Conservation (phyloP, 192 early-diverging fungal genomes). For the Dimargaris cristalligena region DNA sequence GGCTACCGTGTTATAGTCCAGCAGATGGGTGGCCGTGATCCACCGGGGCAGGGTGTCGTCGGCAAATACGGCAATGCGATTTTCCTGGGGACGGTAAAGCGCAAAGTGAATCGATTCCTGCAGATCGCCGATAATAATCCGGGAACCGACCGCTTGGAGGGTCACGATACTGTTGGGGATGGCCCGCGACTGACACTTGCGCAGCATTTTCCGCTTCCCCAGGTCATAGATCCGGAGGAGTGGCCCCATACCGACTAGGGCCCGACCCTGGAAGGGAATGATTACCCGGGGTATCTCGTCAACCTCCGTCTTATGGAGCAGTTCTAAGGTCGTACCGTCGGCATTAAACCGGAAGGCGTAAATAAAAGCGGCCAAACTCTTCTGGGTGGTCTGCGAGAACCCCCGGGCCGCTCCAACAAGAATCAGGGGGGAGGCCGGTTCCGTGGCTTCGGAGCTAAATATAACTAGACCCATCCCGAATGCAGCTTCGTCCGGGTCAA, state of each 20-base stretch:
- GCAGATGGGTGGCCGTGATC: conserved; percentile 58
- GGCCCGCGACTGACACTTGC: conserved; percentile 75
- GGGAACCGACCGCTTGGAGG: conserved; percentile 60
- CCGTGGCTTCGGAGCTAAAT: conserved; percentile 35
- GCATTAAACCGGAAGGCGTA: conserved; percentile 52
- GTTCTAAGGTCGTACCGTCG: conserved; percentile 46
- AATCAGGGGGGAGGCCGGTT: conserved; percentile 38
- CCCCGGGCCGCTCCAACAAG: conserved; percentile 72
- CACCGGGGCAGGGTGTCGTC: conserved; percentile 84
- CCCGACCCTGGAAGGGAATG: conserved; percentile 65
- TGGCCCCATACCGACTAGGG: conserved; percentile 79
- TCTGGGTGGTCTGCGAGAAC: conserved; percentile 48
- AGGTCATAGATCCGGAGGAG: conserved; percentile 81
- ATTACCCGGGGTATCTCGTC: conserved; percentile 55
- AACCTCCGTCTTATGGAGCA: conserved; percentile 78
- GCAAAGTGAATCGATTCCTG: conserved; percentile 77
- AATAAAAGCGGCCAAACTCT: conserved; percentile 50
- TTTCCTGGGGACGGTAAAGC: conserved; percentile 49
- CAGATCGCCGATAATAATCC: conserved; percentile 72
- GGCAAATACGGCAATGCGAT: conserved; percentile 77
- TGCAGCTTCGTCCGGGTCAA: conserved; percentile 73
- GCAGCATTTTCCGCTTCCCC: conserved; percentile 74
- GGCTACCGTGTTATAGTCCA: conserved; percentile 86
- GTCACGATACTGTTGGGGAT: conserved; percentile 41
- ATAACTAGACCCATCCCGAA: conserved; percentile 51